Conservation (phyloP, 306 rosid genomes). For the Pyrus bretschneideri region DNA sequence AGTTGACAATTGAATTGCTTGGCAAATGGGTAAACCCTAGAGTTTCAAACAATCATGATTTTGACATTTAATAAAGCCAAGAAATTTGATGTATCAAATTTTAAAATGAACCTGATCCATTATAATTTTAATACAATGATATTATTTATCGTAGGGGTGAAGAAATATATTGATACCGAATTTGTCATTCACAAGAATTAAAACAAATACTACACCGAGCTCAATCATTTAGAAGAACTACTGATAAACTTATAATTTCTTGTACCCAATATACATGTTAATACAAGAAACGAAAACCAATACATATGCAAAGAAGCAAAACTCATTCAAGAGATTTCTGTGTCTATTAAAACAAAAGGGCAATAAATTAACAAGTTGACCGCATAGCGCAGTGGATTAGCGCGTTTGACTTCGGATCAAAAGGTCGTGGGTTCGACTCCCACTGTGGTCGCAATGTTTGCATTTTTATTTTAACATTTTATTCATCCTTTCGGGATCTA, state of each 20-base stretch:
- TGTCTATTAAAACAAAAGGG: accelerated
- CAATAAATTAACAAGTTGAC: not conserved
- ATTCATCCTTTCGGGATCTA: not conserved
- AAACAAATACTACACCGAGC: not conserved
- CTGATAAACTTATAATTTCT: too few relatives aligned
- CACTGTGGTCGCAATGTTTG: conserved; percentile 9
- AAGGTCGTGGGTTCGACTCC: conserved; percentile 55
- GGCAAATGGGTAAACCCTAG: not conserved
- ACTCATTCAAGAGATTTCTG: not conserved
- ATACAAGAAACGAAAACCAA: too few relatives aligned
- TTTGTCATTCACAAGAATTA: too few relatives aligned
- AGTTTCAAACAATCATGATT: not conserved
- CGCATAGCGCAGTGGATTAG: conserved; percentile 62
- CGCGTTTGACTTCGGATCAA: conserved; percentile 66
- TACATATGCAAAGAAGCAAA: too few relatives aligned
- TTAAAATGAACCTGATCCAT: not conserved
- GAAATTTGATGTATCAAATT: not conserved
- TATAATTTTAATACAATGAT: too few relatives aligned
- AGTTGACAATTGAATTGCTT: not conserved
- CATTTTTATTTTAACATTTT: not conserved
- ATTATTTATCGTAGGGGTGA: too few relatives aligned
- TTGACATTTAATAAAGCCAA: not conserved
- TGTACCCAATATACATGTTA: not conserved
- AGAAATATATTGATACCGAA: not conserved
- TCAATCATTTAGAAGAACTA: not conserved